Conservation (phyloP, 2,329 filamentous ascomycete species). For the Fusarium caatingaense region DNA sequence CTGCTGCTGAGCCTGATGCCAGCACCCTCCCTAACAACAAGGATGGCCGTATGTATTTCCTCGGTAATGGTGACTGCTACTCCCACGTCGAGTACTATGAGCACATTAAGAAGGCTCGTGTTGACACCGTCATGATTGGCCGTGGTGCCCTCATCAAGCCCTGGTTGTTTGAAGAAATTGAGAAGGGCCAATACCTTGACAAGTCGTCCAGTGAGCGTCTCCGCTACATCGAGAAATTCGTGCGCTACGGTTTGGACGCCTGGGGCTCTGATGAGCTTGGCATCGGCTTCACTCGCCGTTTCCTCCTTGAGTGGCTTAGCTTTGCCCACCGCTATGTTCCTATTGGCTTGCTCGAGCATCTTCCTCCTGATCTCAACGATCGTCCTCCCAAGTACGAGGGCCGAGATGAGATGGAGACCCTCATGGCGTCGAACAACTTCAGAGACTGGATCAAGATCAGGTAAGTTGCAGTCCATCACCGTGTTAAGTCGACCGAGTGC, state of each 20-base stretch:
- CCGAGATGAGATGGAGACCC: constrained; percentile 91
- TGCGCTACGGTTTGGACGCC: constrained; percentile 87
- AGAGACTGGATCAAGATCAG: constrained; percentile 99
- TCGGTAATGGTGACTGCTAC: constrained; percentile 97
- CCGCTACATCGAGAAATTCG: constrained; percentile 87
- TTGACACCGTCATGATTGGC: constrained; percentile 97
- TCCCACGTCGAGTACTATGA: constrained; percentile 89
- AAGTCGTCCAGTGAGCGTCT: constrained; percentile 92
- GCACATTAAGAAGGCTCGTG: constrained; percentile 79
- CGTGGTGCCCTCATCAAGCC: constrained; percentile 96
- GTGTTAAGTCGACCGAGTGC: neutral
- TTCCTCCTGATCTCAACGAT: constrained; percentile 91
- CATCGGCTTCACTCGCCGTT: constrained; percentile 88
- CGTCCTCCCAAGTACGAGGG: constrained; percentile 86
- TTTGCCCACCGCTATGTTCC: constrained; percentile 94
- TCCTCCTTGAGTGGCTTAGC: constrained; percentile 95
- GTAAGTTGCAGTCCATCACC: constrained; percentile 62
- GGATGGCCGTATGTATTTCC: constrained; percentile 82
- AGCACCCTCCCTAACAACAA: constrained; percentile 75
- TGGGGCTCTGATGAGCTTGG: constrained; percentile 98
- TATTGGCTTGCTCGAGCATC: constrained; percentile 84
- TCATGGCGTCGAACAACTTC: constrained; percentile 90
- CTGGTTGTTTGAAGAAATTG: constrained; percentile 98
- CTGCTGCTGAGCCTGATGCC: constrained; percentile 78
- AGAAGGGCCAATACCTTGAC: constrained; percentile 91